Percentiles rank a stretch among this genome's conserved stretches.
Conservation (phyloP, 176 grass and related monocot species). For the Carex cristatella region DNA sequence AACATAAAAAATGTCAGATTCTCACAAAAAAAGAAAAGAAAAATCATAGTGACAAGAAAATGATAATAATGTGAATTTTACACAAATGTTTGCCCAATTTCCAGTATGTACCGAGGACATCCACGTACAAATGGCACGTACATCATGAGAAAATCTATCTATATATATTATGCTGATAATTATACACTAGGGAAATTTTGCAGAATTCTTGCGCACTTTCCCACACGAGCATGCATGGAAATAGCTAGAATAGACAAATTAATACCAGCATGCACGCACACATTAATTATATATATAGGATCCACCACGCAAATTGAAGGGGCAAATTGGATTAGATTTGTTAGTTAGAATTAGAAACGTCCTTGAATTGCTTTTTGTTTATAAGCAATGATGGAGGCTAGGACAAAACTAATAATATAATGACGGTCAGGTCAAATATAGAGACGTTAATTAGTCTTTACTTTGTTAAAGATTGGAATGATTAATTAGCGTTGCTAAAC, state of each 20-base stretch:
- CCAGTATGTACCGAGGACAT: neutral
- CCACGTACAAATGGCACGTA: neutral
- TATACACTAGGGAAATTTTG: neutral
- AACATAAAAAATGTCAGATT: neutral
- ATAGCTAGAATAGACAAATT: neutral
- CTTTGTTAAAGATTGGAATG: constrained; percentile 10
- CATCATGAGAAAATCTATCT: neutral
- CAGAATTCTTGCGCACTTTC: neutral
- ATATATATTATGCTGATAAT: neutral
- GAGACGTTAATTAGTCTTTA: neutral
- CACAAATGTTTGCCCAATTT: neutral
- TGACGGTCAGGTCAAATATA: neutral
- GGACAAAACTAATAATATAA: neutral
- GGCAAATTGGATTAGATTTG: neutral
- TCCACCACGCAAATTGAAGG: neutral
- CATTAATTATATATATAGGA: neutral
- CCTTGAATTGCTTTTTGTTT: neutral
- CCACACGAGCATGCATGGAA: neutral
- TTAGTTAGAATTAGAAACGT: constrained; percentile 19
- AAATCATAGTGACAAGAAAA: neutral
- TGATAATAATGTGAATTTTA: neutral
- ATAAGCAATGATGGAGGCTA: neutral
- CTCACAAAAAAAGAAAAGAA: neutral
- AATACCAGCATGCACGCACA: too few species aligned
- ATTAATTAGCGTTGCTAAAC: neutral